Conservation (phyloP, 331 rosid genomes). For the Telfairia occidentalis region DNA sequence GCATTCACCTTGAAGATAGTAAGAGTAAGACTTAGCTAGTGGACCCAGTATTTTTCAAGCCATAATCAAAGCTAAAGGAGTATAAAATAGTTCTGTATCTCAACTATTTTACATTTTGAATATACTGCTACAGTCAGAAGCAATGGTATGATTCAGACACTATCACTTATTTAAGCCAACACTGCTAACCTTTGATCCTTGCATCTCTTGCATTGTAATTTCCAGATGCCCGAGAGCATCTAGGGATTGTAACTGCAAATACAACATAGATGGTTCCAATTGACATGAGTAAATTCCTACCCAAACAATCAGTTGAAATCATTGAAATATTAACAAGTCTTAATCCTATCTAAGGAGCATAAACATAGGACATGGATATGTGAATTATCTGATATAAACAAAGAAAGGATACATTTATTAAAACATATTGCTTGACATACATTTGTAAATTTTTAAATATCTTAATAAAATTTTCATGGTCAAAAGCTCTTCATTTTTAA, state of each 20-base stretch:
- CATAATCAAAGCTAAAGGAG: not conserved
- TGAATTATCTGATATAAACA: not conserved
- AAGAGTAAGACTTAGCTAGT: not conserved
- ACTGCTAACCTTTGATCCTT: conserved; percentile 38
- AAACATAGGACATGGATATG: not conserved
- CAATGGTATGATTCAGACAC: not conserved
- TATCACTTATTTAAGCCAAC: not conserved
- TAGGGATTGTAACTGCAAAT: conserved; percentile 63
- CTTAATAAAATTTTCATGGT: not conserved
- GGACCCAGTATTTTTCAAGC: not conserved
- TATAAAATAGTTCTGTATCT: not conserved
- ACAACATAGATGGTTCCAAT: not conserved
- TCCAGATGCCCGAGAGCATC: conserved; percentile 51
- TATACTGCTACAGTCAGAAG: not conserved
- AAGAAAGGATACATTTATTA: not conserved
- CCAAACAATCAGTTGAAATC: conserved; percentile 11
- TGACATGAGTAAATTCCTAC: not conserved
- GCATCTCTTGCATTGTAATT: conserved; percentile 39
- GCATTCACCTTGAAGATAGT: not conserved
- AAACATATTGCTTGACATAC: not conserved
- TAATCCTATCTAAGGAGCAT: not conserved
- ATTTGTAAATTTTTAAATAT: not conserved
- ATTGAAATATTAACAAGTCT: not conserved
- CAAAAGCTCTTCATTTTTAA: not conserved
- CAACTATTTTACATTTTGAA: not conserved